phyloP scores from a whole-genome alignment of 148 eudicot species.

The Camellia sinensis region DNA sequence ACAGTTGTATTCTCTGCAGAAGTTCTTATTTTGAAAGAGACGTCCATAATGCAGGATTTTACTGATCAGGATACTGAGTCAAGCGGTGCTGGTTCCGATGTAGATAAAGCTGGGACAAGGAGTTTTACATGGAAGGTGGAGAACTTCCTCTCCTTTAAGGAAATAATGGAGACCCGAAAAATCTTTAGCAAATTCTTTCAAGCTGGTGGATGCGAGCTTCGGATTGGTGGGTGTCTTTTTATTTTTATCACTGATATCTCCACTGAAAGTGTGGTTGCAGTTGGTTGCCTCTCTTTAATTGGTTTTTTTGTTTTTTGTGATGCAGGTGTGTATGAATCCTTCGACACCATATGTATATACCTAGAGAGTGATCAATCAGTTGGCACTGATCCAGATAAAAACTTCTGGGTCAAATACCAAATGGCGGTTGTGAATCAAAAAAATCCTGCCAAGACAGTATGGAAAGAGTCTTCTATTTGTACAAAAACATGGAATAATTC shows the following conservation, averaged over 20 bases:
- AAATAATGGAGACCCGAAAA: slow-evolving; percentile 97
- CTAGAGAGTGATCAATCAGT: slow-evolving; percentile 93
- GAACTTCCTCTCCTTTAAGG: slow-evolving; percentile 92
- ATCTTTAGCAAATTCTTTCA: slow-evolving; percentile 98
- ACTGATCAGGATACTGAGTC: slow-evolving; percentile 50
- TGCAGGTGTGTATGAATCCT: slow-evolving; percentile 96
- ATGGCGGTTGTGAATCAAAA: slow-evolving; percentile 97
- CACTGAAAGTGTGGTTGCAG: slow-evolving; percentile 16
- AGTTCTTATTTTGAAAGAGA: slow-evolving; percentile 92
- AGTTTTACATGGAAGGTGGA: slow-evolving; percentile 98
- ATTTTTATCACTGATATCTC: slow-evolving; percentile 6
- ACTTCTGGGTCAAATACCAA: slow-evolving; percentile 95
- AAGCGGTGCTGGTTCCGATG: slow-evolving; percentile 19
- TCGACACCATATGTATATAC: slow-evolving; percentile 97
- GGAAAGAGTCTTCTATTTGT: slow-evolving; percentile 99
- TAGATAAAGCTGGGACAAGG: slow-evolving; percentile 50
- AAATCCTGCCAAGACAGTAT: slow-evolving; percentile 78
- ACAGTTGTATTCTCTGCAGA: slow-evolving; percentile 84
- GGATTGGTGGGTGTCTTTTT: slow-evolving; percentile 66
- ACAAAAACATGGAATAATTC: slow-evolving; percentile 99
- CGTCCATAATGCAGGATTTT: slow-evolving; percentile 66
- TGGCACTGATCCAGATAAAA: slow-evolving; percentile 89
- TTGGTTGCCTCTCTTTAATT: background rate
- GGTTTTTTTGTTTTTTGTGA: slow-evolving; percentile 13
- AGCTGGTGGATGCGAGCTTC: slow-evolving; percentile 99